Base-by-base conservation (phyloP, 1,284 basidiomycete species). In the Malassezia japonica region DNA sequence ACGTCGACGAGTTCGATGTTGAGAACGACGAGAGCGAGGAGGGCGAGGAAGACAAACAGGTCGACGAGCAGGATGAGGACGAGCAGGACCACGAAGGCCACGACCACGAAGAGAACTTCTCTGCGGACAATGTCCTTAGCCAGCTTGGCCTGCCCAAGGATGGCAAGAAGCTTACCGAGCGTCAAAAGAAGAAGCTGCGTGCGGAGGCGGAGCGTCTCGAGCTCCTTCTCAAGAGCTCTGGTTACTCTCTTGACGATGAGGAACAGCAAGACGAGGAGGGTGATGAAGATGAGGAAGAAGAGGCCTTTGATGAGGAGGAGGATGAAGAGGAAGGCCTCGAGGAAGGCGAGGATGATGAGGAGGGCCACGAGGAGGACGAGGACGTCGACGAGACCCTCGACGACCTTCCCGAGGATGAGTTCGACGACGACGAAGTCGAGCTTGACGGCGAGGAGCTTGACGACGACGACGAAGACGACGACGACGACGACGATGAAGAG, bases 171-270 rank as follows among this genome's bases (percentile, higher is more conserved):
- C 55, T 71, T n/a, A 55, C 59, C 28, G 64, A 62, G 10, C 52
- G 61, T 28, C 64, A 71, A 48, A 61, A 59, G 56, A 68, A 70
- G 50, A 70, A 70, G 57, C 64, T 62, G 23, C 61, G 67, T 15
- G 66, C 65, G 9, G 69, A 72, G 43, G 65, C 65, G 4, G 69
- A 70, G 46, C 57, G 69, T n/a, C 57, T 72, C n/a, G 69, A 72
- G 41, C 49, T 59, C 43, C 57, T 70, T 13, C 60, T 72, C 39
- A 72, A 72, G 55, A 66, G 64, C 48, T 60, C 64, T 23, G 69
- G 69, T 27, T 54, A 64, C 32, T 59, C 64, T 5, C 55, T 70
- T 27, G 65, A 69, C 6, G 60, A 61, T 18, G 61, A 60, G 13
- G 56, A 55, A 5, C 55, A 58, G 13, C 45, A 49, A 12, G 33